Percentiles rank a stretch among this genome's conserved stretches.
Evolutionary conservation across 2,329 filamentous ascomycete genomes (phyloP).

Genomic region (Pseudogymnoascus pannorum): DNA sequence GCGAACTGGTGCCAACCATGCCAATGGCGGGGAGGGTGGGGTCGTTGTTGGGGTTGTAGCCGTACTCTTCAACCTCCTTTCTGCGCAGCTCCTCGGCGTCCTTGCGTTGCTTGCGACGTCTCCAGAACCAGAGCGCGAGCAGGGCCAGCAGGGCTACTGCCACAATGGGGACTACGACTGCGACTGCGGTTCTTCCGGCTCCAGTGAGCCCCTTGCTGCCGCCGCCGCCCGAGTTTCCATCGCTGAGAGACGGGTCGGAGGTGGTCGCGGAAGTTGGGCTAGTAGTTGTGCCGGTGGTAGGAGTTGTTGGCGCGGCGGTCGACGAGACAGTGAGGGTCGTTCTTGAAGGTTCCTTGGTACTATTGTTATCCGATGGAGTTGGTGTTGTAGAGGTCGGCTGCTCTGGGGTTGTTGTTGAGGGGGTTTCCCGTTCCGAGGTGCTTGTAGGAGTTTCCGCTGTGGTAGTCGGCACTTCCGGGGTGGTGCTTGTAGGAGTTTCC

Average conservation of each 20-base stretch:
- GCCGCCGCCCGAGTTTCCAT: constrained; percentile 14
- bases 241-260: constrained; percentile 18
- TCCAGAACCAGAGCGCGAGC: constrained; percentile 75
- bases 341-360: background rate
- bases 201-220: constrained; percentile 44
- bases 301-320: background rate
- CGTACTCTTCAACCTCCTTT: constrained; percentile 96
- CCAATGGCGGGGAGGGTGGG: constrained; percentile 62
- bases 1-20: constrained; percentile 34
- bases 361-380: background rate
- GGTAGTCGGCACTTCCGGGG: background rate
- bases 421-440: too few relatives aligned
- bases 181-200: constrained; percentile 75
- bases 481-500: too few relatives aligned
- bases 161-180: constrained; percentile 87
- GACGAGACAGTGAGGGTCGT: background rate
- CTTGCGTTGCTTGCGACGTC: constrained; percentile 78
- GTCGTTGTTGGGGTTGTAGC: constrained; percentile 95
- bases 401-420: background rate
- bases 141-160: constrained; percentile 76
- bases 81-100: constrained; percentile 78
- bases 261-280: constrained; percentile 19
- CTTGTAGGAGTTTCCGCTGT: background rate
- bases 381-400: background rate
- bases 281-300: background rate